Evolutionary conservation across 805 yeast genomes (phyloP), one percentile per base, ranked within the genome.

Genomic region (Saccharomyces mikatae): DNA sequence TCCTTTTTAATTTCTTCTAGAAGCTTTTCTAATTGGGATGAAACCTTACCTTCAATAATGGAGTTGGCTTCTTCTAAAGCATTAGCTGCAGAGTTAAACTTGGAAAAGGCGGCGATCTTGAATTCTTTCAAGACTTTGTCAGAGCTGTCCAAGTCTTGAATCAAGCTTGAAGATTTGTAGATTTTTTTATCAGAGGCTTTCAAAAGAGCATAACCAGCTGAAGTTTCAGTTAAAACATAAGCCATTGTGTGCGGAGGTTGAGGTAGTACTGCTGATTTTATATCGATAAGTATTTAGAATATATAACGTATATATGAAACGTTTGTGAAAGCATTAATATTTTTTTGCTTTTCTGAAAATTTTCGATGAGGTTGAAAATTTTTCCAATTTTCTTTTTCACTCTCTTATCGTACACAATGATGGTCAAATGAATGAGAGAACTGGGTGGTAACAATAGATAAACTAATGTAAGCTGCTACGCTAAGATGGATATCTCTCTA

Each of bases 171-270:
- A 27, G 94, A 84, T 77, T 91, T 92, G 81, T 92, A 86, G 67
- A 94, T 86, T 80, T 92, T 92, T 80, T 94, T 94, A 80, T 94
- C 98, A 60, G 96, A 86, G 55, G 97, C 96, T 78, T 94, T 94
- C 71, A 94, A 82, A 70, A 94, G 81, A 70, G 99, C 99, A 74
- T 94, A 94, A 70, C 99, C 99, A 52, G 99, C 99, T 60, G 99
- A 88, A 61, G 99, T 94, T 79, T 94, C 99, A 58, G 98, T 87
- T 72, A 92, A 83, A 69, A 92, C 90, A 81, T 78, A 87, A 60
- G 94, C 86, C 95, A 87, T 87, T 49, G 44, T 36, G 24, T 9
- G 44, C 17, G 17, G 44, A 17, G 41, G 22, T 36, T 17, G 44
- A 36, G 44, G 44, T 36, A 17, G 22, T 36, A 36, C 24, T 17